Evolutionary conservation across 1,284 basidiomycete genomes (phyloP).

Genomic region (Tilletia horrida): DNA sequence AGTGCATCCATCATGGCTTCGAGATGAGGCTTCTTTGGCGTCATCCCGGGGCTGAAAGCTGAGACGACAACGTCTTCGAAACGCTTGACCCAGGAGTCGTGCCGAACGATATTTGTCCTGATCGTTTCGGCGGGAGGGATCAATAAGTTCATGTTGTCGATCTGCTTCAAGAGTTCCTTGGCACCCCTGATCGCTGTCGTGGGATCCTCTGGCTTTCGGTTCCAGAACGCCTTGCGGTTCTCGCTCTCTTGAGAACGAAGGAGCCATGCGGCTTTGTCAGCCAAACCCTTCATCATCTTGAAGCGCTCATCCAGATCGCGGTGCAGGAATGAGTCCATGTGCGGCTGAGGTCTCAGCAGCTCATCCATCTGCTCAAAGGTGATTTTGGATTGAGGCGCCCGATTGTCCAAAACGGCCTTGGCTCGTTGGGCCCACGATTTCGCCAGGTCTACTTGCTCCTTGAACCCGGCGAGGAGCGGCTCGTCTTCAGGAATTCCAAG

Average conservation of each 20-base stretch:
- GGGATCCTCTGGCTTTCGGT: constrained; percentile 28
- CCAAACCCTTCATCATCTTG: constrained; percentile 30
- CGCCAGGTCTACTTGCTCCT: constrained; percentile 29
- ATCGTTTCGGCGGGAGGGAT: background rate
- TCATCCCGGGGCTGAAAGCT: background rate
- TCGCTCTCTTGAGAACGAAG: background rate
- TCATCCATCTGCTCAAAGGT: constrained; percentile 7
- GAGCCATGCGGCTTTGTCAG: background rate
- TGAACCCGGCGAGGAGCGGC: constrained; percentile 28
- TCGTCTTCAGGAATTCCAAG: constrained; percentile 61
- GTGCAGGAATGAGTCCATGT: background rate
- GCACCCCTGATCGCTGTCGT: constrained; percentile 31
- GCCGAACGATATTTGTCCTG: background rate
- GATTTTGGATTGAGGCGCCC: constrained; percentile 21
- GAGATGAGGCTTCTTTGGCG: background rate
- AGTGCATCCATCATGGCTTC: constrained; percentile 34
- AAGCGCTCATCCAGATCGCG: constrained; percentile 1
- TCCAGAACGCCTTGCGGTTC: background rate
- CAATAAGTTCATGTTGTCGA: constrained; percentile 10
- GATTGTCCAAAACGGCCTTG: constrained; percentile 19
- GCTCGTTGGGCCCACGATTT: constrained; percentile 33
- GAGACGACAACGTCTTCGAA: constrained; percentile 3
- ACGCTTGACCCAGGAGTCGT: constrained; percentile 13
- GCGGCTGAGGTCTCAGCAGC: background rate
- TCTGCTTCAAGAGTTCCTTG: constrained; percentile 27